Percentiles rank a stretch among this genome's conserved stretches.
These are phyloP conservation scores for Scedosporium aurantiacum DNA, from an alignment of 2,329 filamentous ascomycete genomes.

Conservation along the genomic window DNA sequence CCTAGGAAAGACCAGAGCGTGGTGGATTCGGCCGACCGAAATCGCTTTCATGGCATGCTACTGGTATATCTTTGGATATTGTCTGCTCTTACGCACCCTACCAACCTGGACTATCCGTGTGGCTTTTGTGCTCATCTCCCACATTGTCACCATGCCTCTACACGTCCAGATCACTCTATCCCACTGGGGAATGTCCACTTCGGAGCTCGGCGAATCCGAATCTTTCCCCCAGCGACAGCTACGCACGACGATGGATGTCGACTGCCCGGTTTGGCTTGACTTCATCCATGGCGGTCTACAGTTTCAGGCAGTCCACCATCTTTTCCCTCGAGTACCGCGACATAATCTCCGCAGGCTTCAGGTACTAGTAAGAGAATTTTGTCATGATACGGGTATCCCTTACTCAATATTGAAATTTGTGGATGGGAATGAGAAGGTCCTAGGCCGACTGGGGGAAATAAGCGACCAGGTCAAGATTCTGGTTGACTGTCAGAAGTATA, in stretches of 20 bases:
- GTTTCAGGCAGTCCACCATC: conserved; percentile 61
- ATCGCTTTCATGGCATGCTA: conserved; percentile 51
- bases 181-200: conserved; percentile 62
- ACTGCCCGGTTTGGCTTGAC: conserved; percentile 61
- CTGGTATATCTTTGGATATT: conserved; percentile 59
- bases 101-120: conserved; percentile 47
- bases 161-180: conserved; percentile 63
- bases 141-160: conserved; percentile 55
- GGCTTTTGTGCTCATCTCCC: conserved; percentile 51
- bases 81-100: conserved; percentile 48
- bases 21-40: conserved; percentile 59
- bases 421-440: conserved; percentile 47
- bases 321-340: conserved; percentile 56
- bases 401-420: conserved; percentile 52
- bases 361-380: conserved; percentile 50
- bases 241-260: conserved; percentile 63
- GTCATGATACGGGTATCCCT: conserved; percentile 49
- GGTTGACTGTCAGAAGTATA: conserved; percentile 42
- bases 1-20: conserved; percentile 45
- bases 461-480: conserved; percentile 49
- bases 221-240: conserved; percentile 60
- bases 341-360: conserved; percentile 56
- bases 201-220: conserved; percentile 52
- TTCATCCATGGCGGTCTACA: conserved; percentile 63
- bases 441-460: conserved; percentile 42